These are phyloP conservation scores for Casuarina cunninghamiana DNA, from an alignment of 306 rosid species.

Conservation along the genomic window DNA sequence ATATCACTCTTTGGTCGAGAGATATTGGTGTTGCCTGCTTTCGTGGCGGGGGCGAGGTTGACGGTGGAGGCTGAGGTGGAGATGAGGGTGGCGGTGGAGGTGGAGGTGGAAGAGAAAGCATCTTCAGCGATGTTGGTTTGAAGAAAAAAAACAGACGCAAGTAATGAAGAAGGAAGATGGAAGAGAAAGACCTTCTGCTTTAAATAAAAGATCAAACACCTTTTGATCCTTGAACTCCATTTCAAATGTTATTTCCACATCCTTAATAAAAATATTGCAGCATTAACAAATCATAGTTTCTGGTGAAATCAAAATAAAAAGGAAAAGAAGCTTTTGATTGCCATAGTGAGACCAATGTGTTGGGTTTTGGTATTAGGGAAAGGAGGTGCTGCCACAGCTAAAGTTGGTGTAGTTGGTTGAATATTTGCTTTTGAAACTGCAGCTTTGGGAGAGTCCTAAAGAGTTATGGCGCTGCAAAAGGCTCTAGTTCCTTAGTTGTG, in stretches of 20 bases:
- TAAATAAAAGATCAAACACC: slow-evolving; percentile 8
- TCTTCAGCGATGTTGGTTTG: slow-evolving; percentile 22
- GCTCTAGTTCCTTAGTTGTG: slow-evolving; percentile 28
- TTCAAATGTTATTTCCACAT: too few species aligned
- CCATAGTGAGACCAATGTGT: slow-evolving; percentile 44
- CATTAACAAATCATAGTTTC: too few species aligned
- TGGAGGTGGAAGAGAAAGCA: slow-evolving; percentile 45
- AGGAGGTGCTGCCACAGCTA: slow-evolving; percentile 37
- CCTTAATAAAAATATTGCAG: too few species aligned
- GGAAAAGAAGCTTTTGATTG: slow-evolving; percentile 55
- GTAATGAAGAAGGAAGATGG: slow-evolving; percentile 19
- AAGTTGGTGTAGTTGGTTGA: slow-evolving; percentile 46
- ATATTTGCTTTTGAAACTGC: slow-evolving; percentile 41
- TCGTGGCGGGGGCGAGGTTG: slow-evolving; percentile 30
- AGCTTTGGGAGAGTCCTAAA: slow-evolving; percentile 31
- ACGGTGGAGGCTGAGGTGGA: slow-evolving; percentile 19
- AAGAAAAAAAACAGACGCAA: slow-evolving; percentile 13
- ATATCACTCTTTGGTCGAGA: slow-evolving; percentile 35
- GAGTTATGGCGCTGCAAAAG: slow-evolving; percentile 16
- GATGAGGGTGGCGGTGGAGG: slow-evolving; percentile 22
- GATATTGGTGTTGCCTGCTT: slow-evolving; percentile 39
- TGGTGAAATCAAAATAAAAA: slow-evolving; percentile 21
- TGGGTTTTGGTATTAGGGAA: slow-evolving; percentile 45
- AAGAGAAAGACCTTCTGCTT: slow-evolving; percentile 22
- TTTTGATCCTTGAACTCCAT: too few species aligned